Conservation (phyloP, 2,329 filamentous ascomycete genomes). For the Penicillium sp. region DNA sequence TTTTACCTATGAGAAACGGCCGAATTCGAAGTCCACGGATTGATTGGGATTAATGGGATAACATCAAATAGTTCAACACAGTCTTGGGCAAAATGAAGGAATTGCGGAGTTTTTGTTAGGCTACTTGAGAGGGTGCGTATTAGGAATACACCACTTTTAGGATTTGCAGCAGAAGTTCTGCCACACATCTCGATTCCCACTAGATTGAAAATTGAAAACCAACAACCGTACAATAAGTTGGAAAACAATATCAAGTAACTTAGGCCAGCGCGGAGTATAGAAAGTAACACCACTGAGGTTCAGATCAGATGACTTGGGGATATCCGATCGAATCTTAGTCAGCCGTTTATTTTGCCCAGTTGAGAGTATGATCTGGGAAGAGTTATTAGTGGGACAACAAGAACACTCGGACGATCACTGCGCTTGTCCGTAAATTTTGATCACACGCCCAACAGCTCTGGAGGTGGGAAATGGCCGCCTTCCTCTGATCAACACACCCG, state of each 20-base stretch:
- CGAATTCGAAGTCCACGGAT: slow-evolving; percentile 13
- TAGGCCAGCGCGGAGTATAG: no score
- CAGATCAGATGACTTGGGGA: background rate
- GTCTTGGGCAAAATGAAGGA: background rate
- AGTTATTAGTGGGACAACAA: slow-evolving; percentile 3
- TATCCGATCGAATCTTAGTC: slow-evolving; percentile 23
- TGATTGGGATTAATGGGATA: background rate
- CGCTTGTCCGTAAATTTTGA: background rate
- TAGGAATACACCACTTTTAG: no score
- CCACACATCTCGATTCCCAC: no score
- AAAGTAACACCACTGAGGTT: background rate
- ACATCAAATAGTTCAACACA: background rate
- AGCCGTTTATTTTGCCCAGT: slow-evolving; percentile 17
- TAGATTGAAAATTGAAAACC: no score
- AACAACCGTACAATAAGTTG: no score
- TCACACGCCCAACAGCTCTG: background rate
- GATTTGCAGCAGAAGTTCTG: no score
- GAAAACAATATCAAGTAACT: no score
- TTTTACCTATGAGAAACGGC: background rate
- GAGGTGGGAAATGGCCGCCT: slow-evolving; percentile 1
- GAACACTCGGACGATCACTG: slow-evolving; percentile 4
- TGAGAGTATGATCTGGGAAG: background rate
- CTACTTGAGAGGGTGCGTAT: no score
- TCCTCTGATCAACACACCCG: slow-evolving; percentile 19
- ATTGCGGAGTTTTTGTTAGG: no score